Conservation (phyloP, 257 asterid genomes). For the Solanum bulbocastanum region DNA sequence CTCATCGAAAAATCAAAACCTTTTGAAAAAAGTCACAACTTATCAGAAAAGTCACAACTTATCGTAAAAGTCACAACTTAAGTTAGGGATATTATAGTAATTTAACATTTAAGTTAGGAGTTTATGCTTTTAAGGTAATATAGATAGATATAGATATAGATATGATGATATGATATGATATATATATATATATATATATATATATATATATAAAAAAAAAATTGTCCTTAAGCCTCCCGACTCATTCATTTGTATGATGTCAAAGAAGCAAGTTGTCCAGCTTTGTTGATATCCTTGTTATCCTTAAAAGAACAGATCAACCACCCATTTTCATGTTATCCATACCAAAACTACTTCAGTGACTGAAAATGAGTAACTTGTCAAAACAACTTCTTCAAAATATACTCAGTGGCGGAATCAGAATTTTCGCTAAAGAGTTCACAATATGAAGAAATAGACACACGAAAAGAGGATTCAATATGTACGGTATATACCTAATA, state of each 20-base stretch:
- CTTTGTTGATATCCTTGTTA: background rate
- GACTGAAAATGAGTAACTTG: conserved; percentile 11
- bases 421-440: background rate
- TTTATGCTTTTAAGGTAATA: too few relatives aligned
- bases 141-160: too few relatives aligned
- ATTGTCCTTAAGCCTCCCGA: too few relatives aligned
- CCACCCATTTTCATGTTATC: conserved; percentile 23
- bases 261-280: background rate
- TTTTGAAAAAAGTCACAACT: too few relatives aligned
- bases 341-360: background rate
- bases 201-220: too few relatives aligned
- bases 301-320: background rate
- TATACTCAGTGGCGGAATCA: background rate
- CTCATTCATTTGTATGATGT: background rate
- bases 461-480: background rate
- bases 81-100: too few relatives aligned
- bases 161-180: too few relatives aligned
- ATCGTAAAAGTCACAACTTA: too few relatives aligned
- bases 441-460: background rate
- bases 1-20: too few relatives aligned
- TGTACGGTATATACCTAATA: background rate
- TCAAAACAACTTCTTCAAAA: conserved; percentile 2
- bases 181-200: too few relatives aligned
- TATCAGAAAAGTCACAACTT: too few relatives aligned
- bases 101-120: too few relatives aligned